Conservation (phyloP, 139 green algal species). For the Edaphochlamys debaryana region DNA sequence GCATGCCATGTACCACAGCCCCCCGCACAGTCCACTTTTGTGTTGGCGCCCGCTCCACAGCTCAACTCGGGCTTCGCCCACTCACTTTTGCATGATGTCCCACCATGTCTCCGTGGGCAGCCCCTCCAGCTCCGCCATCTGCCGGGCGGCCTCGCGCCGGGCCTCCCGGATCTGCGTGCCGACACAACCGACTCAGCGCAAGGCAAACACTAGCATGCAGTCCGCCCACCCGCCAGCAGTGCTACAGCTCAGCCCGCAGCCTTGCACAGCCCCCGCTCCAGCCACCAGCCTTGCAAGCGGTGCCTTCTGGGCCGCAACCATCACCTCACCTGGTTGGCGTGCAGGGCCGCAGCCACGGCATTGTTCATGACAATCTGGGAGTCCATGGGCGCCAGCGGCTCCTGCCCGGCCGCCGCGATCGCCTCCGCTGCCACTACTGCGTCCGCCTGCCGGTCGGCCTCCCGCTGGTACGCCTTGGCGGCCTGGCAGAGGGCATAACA, state of each 20-base stretch:
- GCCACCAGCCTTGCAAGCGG: no score
- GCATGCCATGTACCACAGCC: no score
- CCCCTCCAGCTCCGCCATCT: slow-evolving; percentile 17
- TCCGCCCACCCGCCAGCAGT: no score
- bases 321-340: slow-evolving; percentile 19
- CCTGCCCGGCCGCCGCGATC: neutral
- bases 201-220: no score
- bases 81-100: slow-evolving; percentile 45
- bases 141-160: slow-evolving; percentile 5
- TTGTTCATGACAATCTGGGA: neutral
- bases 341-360: neutral
- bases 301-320: no score
- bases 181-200: no score
- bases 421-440: neutral
- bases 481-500: neutral
- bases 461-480: neutral
- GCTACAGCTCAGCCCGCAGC: no score
- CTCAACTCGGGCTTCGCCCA: no score
- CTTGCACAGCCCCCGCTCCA: no score
- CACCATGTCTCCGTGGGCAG: slow-evolving; percentile 36
- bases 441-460: slow-evolving; percentile 13
- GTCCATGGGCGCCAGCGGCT: no score
- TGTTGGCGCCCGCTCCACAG: no score
- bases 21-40: no score
- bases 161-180: slow-evolving; percentile 25